Evolutionary conservation across 352 stramenopile species (phyloP), one percentile per base, ranked within the genome.

Genomic region (Pythium phragmitis): DNA sequence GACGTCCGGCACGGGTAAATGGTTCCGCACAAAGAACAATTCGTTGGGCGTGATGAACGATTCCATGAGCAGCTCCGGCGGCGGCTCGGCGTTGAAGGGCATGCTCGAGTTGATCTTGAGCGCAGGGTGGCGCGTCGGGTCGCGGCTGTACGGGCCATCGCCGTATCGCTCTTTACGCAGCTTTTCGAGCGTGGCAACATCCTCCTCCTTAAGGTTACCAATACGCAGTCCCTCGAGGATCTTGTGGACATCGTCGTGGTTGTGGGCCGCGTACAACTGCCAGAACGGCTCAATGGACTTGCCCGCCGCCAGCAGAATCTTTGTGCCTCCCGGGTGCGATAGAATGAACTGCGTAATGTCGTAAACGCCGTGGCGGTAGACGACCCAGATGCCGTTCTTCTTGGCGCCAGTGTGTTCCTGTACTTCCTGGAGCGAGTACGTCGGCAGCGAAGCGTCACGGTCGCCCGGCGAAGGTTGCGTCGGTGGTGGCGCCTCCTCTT

Each of bases 11-110:
- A 99, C 97, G 2, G 97, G 96, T 65, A 99, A 84, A 74, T 99
- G 97, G 81, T 99, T 97, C 5, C 97, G 80, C 64, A 99, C 97
- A 70, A 99, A 99, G 75, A 98, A 99, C 12, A 99, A 70, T 6
- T 98, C 89, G 64, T 94, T 96, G 6, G 97, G 97, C 11, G 97
- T 99, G 62, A 98, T 91, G 69, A 98, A 99, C 50, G 80, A 89
- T 67, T 97, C 70, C 51, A 96, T 97, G 19, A 99, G 77, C 39
- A 99, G 71, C 63, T 97, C 82, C 3, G 79, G 63, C 9, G 96
- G 95, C 5, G 96, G 89, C 79, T 99, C 96, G 1, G 93, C 91
- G 71, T 99, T 99, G 73, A 98, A 98, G 7, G 96, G 92, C 74
- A 94, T 92, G 66, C 84, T 96, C 19, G 81, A 96, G 75, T 98